Evolutionary conservation across 768 basidiomycete genomes (phyloP).

Genomic region (Tricholoma furcatifolium): DNA sequence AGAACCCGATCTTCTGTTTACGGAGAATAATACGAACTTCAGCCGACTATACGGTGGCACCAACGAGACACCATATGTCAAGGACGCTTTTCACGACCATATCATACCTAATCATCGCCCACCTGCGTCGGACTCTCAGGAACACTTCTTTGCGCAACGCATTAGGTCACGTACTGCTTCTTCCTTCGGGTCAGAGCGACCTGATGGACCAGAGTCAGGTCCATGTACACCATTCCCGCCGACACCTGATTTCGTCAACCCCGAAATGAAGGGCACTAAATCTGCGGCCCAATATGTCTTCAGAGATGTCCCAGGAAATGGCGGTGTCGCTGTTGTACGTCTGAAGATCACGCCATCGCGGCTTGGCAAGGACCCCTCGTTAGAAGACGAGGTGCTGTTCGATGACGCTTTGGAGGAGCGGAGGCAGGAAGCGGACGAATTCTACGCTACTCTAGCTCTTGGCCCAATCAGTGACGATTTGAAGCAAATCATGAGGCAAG

Average conservation of each 20-base stretch:
- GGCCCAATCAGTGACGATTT: conserved; percentile 91
- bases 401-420: conserved; percentile 90
- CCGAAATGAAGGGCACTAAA: conserved; percentile 86
- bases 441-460: conserved; percentile 77
- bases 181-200: conserved; percentile 34
- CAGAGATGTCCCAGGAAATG: conserved; percentile 80
- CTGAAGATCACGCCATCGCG: conserved; percentile 84
- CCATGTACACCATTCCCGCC: conserved; percentile 61
- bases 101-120: conserved; percentile 87
- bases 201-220: conserved; percentile 47
- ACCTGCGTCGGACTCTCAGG: conserved; percentile 41
- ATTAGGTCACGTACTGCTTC: conserved; percentile 53
- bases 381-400: conserved; percentile 87
- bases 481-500: conserved; percentile 95
- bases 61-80: conserved; percentile 82
- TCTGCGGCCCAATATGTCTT: conserved; percentile 91
- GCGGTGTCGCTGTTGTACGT: conserved; percentile 94
- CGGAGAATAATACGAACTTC: conserved; percentile 98
- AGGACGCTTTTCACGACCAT: conserved; percentile 98
- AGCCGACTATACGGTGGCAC: conserved; percentile 84
- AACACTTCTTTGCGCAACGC: conserved; percentile 45
- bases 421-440: conserved; percentile 93
- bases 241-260: conserved; percentile 71
- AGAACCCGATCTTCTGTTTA: conserved; percentile 87
- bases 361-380: conserved; percentile 70